Base-by-base conservation (phyloP, 2,329 filamentous ascomycete genomes). In the Aspergillus vadensis region DNA sequence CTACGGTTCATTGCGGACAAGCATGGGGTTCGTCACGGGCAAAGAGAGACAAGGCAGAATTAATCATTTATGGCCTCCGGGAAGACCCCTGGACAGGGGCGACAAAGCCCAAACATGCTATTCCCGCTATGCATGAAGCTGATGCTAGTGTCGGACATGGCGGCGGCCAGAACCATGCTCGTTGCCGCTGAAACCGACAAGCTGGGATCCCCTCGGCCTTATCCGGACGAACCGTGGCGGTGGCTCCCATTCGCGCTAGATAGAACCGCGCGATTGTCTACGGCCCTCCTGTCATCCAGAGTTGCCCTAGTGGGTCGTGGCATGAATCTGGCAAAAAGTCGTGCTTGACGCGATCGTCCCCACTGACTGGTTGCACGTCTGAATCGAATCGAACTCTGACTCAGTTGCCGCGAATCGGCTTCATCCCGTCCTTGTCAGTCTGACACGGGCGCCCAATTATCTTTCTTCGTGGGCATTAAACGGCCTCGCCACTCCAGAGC, bases 401-500 rank as follows among this genome's bases (percentile, higher is more conserved):
- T 57, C 49, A 53, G 55, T 55, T 52, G 55, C 43, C 52, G 57
- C 32, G 14, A 54, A 38, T 36, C 21, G 38, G 49, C 49, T 41
- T 49, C 23, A 38, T 49, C 47, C 53, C 36, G 15, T 52, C 30
- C 25, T 47, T 41, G 15, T 44, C 47, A 8, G 38, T 38, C 12
- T 27, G 41, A 39, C 25, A 9, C 25, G 21, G 39, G 5, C 43
- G 44, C 63, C 52, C 2, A 55, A 9, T 58, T 53, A 48, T 44
- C 36, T 8, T 47, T 61, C 49, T 56, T 55, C 52, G 55, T 57
- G 59, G 61, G 60, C 64, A 36, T 14, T 36, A 36, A 27, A 60
- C 60, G 17, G 66, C 64, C 43, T 67, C 66, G 10, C 67, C 67
- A 48, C 64, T 69, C 72, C 72, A 77, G 23, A 71, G 63, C 55